Conservation (phyloP, 2,329 filamentous ascomycete genomes). For the Trichoderma citrinoviride region DNA sequence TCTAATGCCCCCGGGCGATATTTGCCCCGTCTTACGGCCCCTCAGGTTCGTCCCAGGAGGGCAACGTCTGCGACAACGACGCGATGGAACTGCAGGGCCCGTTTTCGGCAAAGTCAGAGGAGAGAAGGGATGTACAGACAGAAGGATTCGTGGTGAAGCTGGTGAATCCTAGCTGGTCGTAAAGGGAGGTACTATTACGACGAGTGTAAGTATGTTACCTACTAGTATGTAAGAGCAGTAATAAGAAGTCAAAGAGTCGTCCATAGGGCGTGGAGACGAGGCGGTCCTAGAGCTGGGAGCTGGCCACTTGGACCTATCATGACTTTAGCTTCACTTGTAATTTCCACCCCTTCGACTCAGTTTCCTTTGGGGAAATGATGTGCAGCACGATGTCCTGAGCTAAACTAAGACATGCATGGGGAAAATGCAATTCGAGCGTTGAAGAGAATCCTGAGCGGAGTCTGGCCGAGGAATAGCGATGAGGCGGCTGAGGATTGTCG, state of each 20-base stretch:
- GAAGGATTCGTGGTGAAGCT: not conserved
- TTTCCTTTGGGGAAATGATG: not conserved
- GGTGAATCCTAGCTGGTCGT: too few species aligned
- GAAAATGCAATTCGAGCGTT: not conserved
- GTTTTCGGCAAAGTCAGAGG: not conserved
- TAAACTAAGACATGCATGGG: not conserved
- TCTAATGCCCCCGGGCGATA: not conserved
- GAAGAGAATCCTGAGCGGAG: not conserved
- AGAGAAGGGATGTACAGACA: not conserved
- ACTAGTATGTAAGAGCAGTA: too few species aligned
- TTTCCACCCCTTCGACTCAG: not conserved
- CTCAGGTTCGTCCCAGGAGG: not conserved
- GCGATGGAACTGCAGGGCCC: not conserved
- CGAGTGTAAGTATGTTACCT: too few species aligned
- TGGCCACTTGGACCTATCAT: not conserved
- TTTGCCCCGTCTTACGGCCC: slow-evolving; percentile 17
- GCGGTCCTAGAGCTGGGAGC: too few species aligned
- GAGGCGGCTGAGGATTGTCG: not conserved
- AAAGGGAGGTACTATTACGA: too few species aligned
- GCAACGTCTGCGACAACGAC: slow-evolving; percentile 10
- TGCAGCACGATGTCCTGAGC: not conserved
- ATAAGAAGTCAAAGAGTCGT: too few species aligned
- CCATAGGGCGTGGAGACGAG: too few species aligned
- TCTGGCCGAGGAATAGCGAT: not conserved
- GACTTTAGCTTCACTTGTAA: not conserved